A percentile compares a stretch with the other conserved stretches of the same genome.
phyloP scores from a whole-genome alignment of 2,329 filamentous ascomycete genomes.

The Fusarium sulawesiense region DNA sequence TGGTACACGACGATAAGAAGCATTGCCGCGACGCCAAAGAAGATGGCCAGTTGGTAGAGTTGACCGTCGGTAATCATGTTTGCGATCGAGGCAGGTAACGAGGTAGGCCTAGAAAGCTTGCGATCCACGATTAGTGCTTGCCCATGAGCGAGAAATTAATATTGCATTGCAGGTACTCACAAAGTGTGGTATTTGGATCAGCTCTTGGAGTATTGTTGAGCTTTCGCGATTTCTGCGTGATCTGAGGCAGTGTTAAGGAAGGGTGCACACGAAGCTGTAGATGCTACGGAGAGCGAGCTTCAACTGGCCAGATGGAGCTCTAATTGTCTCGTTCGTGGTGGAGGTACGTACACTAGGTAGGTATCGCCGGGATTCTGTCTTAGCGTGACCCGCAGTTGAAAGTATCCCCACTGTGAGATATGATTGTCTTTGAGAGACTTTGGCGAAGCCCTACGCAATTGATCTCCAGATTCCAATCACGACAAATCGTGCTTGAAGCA shows the following conservation, averaged over 20 bases:
- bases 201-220: neutral
- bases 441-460: slow-evolving; percentile 1
- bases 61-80: slow-evolving; percentile 95
- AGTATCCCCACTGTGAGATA: slow-evolving; percentile 15
- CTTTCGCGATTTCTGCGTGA: neutral
- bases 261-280: slow-evolving; percentile 14
- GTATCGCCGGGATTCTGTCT: neutral
- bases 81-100: slow-evolving; percentile 40
- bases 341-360: slow-evolving; percentile 40
- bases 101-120: slow-evolving; percentile 19
- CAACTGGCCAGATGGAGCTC: slow-evolving; percentile 49
- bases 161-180: slow-evolving; percentile 1
- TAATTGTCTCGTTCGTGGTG: slow-evolving; percentile 12
- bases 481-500: neutral
- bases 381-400: slow-evolving; percentile 25
- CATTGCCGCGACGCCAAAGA: slow-evolving; percentile 91
- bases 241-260: neutral
- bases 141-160: neutral
- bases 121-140: slow-evolving; percentile 23
- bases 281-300: slow-evolving; percentile 35
- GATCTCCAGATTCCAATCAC: neutral
- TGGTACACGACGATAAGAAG: slow-evolving; percentile 94
- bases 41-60: slow-evolving; percentile 91
- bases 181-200: neutral
- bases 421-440: neutral